These are phyloP conservation scores for Clavariopsis aquatica DNA, from an alignment of 495 filamentous ascomycete genomes.

Conservation along the genomic window DNA sequence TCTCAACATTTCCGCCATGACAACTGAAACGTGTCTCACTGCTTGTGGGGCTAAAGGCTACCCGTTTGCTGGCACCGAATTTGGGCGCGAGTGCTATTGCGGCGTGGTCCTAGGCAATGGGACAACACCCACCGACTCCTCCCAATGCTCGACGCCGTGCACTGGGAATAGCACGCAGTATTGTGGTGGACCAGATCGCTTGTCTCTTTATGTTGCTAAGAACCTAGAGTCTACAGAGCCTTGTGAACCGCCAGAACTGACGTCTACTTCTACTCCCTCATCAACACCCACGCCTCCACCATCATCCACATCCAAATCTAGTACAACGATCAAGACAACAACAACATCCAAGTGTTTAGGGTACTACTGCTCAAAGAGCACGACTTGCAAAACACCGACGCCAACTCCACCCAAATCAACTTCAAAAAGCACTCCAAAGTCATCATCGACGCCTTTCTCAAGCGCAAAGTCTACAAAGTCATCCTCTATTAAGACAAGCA, in stretches of 20 bases:
- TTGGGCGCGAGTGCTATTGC: constrained; percentile 48
- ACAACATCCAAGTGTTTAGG: constrained; percentile 12
- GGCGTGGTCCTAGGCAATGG: constrained; percentile 53
- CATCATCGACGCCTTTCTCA: not conserved
- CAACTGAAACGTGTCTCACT: constrained; percentile 43
- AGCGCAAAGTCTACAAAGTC: not conserved
- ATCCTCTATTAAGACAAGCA: constrained; percentile 2
- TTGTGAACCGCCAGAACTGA: constrained; percentile 14
- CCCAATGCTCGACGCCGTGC: constrained; percentile 34
- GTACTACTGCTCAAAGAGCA: constrained; percentile 6
- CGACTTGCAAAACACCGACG: constrained; percentile 6
- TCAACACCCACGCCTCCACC: constrained; percentile 10
- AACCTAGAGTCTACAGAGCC: constrained; percentile 20
- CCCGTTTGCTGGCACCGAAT: constrained; percentile 54
- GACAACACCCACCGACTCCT: constrained; percentile 42
- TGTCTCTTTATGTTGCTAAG: constrained; percentile 28
- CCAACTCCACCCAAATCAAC: not conserved
- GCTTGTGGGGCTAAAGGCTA: constrained; percentile 41
- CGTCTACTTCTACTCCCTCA: constrained; percentile 1
- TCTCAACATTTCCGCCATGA: constrained; percentile 45
- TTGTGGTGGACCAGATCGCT: constrained; percentile 36
- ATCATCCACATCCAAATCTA: constrained; percentile 2
- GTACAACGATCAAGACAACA: constrained; percentile 2
- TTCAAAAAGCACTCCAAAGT: constrained; percentile 1
- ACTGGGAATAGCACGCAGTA: constrained; percentile 34